These are phyloP conservation scores for Xylariaceae sp. DNA, from an alignment of 2,329 filamentous ascomycete genomes.

Conservation along the genomic window DNA sequence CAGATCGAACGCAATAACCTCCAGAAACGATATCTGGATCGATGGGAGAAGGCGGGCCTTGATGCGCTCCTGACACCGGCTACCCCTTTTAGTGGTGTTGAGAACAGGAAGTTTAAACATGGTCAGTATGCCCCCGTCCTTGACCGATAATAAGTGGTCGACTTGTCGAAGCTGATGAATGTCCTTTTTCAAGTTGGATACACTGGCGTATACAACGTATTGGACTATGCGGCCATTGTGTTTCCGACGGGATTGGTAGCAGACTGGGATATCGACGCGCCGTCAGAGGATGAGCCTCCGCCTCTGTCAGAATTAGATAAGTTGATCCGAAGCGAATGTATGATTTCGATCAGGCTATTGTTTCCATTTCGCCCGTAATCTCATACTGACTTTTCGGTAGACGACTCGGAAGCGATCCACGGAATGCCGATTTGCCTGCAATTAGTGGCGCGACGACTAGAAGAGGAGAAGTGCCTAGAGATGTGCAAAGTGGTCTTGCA, in stretches of 20 bases:
- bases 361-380: not conserved
- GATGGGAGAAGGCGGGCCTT: slow-evolving; percentile 44
- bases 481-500: slow-evolving; percentile 30
- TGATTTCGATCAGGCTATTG: slow-evolving; percentile 18
- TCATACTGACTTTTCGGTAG: slow-evolving; percentile 23
- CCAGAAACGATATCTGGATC: slow-evolving; percentile 43
- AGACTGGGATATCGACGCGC: slow-evolving; percentile 37
- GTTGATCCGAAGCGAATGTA: slow-evolving; percentile 39
- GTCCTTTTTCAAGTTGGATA: slow-evolving; percentile 38
- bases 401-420: slow-evolving; percentile 37
- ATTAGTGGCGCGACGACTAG: slow-evolving; percentile 35
- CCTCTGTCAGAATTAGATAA: slow-evolving; percentile 37
- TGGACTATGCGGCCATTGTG: slow-evolving; percentile 45
- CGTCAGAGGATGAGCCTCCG: slow-evolving; percentile 27
- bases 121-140: slow-evolving; percentile 28
- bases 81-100: slow-evolving; percentile 40
- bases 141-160: too few relatives aligned
- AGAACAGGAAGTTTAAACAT: slow-evolving; percentile 41
- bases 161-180: not conserved
- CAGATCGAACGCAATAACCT: slow-evolving; percentile 42
- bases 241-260: slow-evolving; percentile 41
- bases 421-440: slow-evolving; percentile 42
- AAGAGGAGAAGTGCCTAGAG: slow-evolving; percentile 33
- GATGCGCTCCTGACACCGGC: slow-evolving; percentile 60
- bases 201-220: slow-evolving; percentile 45